phyloP scores from a whole-genome alignment of 352 stramenopile genomes.

The Pilasporangium apinafurcum region DNA sequence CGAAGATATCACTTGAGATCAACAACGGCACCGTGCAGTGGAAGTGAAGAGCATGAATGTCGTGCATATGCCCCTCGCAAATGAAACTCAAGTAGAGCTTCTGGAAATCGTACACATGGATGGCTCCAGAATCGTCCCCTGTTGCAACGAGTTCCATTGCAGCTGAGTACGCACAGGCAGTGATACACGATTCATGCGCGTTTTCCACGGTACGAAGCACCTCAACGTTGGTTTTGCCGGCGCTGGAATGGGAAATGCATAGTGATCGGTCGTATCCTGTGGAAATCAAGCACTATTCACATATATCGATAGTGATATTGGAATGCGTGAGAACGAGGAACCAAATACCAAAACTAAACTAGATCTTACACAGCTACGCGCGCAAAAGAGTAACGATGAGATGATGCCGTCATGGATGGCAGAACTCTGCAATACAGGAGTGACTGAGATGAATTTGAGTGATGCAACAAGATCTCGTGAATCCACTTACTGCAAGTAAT shows the following conservation, averaged over 20 bases:
- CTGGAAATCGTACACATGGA: constrained; percentile 64
- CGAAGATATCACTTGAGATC: constrained; percentile 35
- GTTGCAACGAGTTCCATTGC: constrained; percentile 39
- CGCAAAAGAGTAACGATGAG: constrained; percentile 54
- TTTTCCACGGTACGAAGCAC: constrained; percentile 58
- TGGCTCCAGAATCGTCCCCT: constrained; percentile 38
- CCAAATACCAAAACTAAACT: too few relatives aligned
- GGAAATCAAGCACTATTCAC: constrained; percentile 47
- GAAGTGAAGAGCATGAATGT: constrained; percentile 54
- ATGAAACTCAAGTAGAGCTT: constrained; percentile 46
- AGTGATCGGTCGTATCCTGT: constrained; percentile 53
- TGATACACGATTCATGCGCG: constrained; percentile 55
- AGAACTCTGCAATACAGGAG: constrained; percentile 24
- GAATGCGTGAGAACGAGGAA: neutral
- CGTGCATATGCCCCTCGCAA: constrained; percentile 35
- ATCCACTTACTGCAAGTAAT: constrained; percentile 41
- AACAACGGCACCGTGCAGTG: constrained; percentile 24
- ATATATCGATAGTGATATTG: neutral
- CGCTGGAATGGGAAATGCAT: constrained; percentile 38
- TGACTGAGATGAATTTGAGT: neutral
- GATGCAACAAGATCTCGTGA: too few relatives aligned
- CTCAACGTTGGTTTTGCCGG: constrained; percentile 43
- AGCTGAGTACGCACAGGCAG: constrained; percentile 38
- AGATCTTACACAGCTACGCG: constrained; percentile 44
- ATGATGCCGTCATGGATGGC: constrained; percentile 49